These are phyloP conservation scores for Agroathelia rolfsii DNA, from an alignment of 1,284 basidiomycete genomes.

Conservation along the genomic window DNA sequence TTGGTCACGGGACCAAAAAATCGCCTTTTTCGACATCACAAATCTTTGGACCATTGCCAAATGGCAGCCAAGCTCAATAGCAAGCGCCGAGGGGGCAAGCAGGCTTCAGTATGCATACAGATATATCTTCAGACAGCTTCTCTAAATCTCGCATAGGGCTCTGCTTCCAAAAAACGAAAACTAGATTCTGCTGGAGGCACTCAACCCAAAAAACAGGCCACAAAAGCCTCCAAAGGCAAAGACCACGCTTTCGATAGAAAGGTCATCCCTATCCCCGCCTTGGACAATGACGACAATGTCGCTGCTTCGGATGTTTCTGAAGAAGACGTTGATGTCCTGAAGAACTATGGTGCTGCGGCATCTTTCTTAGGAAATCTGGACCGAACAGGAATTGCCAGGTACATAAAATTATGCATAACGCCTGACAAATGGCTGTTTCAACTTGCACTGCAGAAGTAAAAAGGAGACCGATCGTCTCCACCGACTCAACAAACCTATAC, in stretches of 20 bases:
- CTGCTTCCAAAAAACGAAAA: conserved; percentile 40
- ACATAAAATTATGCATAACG: conserved; percentile 15
- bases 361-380: conserved; percentile 58
- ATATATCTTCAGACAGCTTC: too few species aligned
- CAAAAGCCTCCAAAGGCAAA: conserved; percentile 33
- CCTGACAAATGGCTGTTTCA: conserved; percentile 4
- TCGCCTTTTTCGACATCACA: too few species aligned
- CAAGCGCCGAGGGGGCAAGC: too few species aligned
- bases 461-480: conserved; percentile 60
- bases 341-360: conserved; percentile 45
- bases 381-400: conserved; percentile 64
- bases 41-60: too few species aligned
- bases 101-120: too few species aligned
- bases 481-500: conserved; percentile 49
- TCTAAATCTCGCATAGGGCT: conserved; percentile 13
- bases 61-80: too few species aligned
- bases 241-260: conserved; percentile 48
- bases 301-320: conserved; percentile 58
- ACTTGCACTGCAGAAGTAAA: conserved; percentile 54
- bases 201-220: conserved; percentile 14
- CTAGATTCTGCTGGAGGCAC: conserved; percentile 16
- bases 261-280: conserved; percentile 52
- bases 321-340: conserved; percentile 49
- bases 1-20: too few species aligned
- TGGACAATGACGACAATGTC: conserved; percentile 32